Evolutionary conservation across 306 rosid genomes (phyloP).

Genomic region (Cucumis cinereus): DNA sequence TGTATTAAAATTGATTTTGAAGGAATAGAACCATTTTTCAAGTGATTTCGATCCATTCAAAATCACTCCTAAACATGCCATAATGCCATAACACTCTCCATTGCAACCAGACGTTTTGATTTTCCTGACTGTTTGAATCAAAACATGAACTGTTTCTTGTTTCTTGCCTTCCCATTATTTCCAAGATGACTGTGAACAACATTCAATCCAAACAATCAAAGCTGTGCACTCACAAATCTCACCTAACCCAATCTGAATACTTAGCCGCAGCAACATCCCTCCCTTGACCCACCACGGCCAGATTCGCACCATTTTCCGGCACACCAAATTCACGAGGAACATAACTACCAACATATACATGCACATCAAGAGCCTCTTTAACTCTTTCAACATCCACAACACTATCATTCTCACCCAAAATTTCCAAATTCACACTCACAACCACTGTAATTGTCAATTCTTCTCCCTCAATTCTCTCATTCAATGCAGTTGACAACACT

Average conservation of each 20-base stretch:
- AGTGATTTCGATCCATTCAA: no score
- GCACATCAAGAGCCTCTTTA: slow-evolving; percentile 29
- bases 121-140: not conserved
- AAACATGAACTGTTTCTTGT: not conserved
- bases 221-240: slow-evolving; percentile 7
- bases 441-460: slow-evolving; percentile 62
- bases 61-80: no score
- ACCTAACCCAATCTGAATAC: slow-evolving; percentile 92
- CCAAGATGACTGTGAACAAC: not conserved
- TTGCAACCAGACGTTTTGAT: not conserved
- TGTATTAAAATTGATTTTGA: no score
- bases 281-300: slow-evolving; percentile 63
- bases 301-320: slow-evolving; percentile 35
- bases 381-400: slow-evolving; percentile 21
- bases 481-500: slow-evolving; percentile 41
- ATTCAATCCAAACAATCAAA: not conserved
- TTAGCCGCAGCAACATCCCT: slow-evolving; percentile 70
- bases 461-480: slow-evolving; percentile 32
- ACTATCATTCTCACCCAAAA: slow-evolving; percentile 20
- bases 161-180: not conserved
- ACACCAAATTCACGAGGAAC: slow-evolving; percentile 44
- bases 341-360: slow-evolving; percentile 34
- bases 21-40: no score
- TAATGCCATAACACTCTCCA: not conserved
- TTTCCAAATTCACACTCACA: slow-evolving; percentile 46